Base-by-base conservation (phyloP, 83 land plant genomes). In the Picea mariana region DNA sequence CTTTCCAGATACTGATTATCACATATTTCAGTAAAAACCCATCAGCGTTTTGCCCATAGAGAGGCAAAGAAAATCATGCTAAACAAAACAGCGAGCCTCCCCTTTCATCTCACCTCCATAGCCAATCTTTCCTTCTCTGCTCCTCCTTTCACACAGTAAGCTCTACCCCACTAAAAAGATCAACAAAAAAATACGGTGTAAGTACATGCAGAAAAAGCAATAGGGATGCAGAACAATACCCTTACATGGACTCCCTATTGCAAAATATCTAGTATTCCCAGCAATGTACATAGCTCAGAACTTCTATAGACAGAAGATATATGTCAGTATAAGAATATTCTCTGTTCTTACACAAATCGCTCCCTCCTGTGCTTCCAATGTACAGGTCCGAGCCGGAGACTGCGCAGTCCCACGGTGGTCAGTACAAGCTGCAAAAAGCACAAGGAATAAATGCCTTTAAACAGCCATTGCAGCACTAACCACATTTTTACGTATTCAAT, bases 371-470 rank as follows among this genome's bases (percentile, higher is more conserved):
- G 88, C 63, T 75, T 94, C 95, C 89, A 94, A 77, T 11, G 97
- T 89, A 79, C 87, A 91, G 31, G 93, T 92, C 77, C 97, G 81
- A 31, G 95, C 97, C n/a, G 97, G 95, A 21, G 81, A 71, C 67
- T 92, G 88, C 3, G 97, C 95, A 2, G 97, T 90, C 18, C 97
- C 97, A 71, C 97, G 81, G 69, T 94, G 97, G 84, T 94, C 97
- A 77, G 91, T 89, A 89, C 95, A 92, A 16, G 93, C 97, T 94
- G 86, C 44, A 82, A 78, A 4, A 18, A 27, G 21, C 5, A 62
- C 16, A 68, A 62, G 8, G 21, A 17, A 4, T 67, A 76, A 4
- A 20, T 17, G 9, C 6, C 55, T 44, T 38, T 24, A 59, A 18
- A 42, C 60, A 2, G 17, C 18, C 38, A 24, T 75, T 38, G 38